These are phyloP conservation scores for Hyaloscypha variabilis DNA, from an alignment of 495 filamentous ascomycete species.

Conservation along the genomic window DNA sequence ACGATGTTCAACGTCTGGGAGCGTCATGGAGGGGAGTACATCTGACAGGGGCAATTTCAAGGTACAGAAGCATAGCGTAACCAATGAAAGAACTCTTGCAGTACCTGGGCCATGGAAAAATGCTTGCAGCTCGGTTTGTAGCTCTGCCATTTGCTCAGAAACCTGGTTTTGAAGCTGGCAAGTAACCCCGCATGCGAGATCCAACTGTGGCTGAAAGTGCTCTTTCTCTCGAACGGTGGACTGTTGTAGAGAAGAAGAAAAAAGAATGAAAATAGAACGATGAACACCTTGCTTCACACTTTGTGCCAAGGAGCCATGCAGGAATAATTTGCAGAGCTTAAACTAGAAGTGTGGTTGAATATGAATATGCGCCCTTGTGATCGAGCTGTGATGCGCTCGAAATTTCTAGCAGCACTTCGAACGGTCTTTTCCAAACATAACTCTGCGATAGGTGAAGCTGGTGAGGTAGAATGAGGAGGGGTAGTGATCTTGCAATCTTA, in stretches of 20 bases:
- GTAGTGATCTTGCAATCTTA: no score
- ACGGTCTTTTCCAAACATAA: no score
- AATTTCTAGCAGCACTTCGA: no score
- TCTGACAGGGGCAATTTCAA: constrained; percentile 16
- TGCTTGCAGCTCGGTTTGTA: constrained; percentile 2
- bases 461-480: no score
- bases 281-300: neutral
- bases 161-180: constrained; percentile 16
- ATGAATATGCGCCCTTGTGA: no score
- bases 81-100: neutral
- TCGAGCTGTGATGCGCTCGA: no score
- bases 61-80: constrained; percentile 6
- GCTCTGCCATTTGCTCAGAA: constrained; percentile 12
- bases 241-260: neutral
- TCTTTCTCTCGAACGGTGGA: neutral
- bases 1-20: neutral
- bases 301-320: no score
- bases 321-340: no score
- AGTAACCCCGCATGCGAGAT: neutral
- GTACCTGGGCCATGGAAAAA: constrained; percentile 11
- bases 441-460: no score
- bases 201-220: neutral
- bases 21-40: constrained; percentile 9
- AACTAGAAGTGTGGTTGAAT: no score
- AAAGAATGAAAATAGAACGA: no score